Evolutionary conservation across 2,329 filamentous ascomycete species (phyloP), one percentile per base, ranked within the genome.

Genomic region (Leptodontidium sp.): DNA sequence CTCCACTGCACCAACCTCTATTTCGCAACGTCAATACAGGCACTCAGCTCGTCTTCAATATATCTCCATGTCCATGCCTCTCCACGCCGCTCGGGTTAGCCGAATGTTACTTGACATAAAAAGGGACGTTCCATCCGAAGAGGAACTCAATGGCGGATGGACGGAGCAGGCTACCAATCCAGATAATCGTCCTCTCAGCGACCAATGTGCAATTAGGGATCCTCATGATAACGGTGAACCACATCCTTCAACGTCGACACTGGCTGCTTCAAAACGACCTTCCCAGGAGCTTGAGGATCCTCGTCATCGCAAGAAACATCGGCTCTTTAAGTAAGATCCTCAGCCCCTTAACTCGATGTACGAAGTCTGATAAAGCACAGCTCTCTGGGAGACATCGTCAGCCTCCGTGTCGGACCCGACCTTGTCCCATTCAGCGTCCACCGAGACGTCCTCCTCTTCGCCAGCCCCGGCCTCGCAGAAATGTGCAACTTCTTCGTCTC

Each of bases 381-480:
- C 17, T 68, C 58, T 26, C 29, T 68, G 4, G 57, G 50, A 11
- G 50, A 68, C 26, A 50, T 58, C 2, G 35, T 71, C 21, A 67
- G 53, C 4, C 24, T 75, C 4, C 45, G 61, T 26, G 68, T 70
- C 5, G 70, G 71, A 7, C 14, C 40, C 1, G n/a, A 61, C 14
- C 7, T 29, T 0, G 24, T 50, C 1, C 45, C n/a, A 14, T 29
- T 71, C 17, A 4, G 47, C 1, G 59, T 70, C 14, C 69, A 72
- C 15, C 66, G 71, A 53, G 59, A 68, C 3, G 7, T 71, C 2
- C 67, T 75, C 8, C 35, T 59, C 38, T 43, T 38, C 21, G n/a
- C 57, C 11, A 59, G 57, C 8, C 57, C 57, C 24, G 57, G 35
- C 14, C 57, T 59, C n/a, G 35, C 38, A 24, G n/a, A 43, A 17